Conservation (phyloP, 2,329 filamentous ascomycete species). For the Dothiorella sarmentorum region DNA sequence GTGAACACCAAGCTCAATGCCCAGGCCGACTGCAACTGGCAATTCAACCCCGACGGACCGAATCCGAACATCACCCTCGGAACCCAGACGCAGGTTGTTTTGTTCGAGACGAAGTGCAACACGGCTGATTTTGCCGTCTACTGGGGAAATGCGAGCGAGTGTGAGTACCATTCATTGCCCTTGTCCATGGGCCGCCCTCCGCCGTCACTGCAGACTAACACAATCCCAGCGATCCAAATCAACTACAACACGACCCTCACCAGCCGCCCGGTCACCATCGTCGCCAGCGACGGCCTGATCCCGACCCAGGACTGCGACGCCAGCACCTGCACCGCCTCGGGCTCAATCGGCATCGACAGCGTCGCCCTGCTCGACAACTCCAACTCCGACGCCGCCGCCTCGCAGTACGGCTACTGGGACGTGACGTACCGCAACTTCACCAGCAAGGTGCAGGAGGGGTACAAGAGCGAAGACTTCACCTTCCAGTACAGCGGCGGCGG, state of each 20-base stretch:
- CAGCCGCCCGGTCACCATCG: background rate
- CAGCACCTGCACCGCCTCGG: background rate
- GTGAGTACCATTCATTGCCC: background rate
- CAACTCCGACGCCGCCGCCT: conserved; percentile 21
- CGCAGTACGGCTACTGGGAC: conserved; percentile 9
- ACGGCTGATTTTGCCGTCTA: background rate
- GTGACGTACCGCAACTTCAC: conserved; percentile 1
- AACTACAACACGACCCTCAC: conserved; percentile 3
- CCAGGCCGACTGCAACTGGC: background rate
- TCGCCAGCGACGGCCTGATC: background rate
- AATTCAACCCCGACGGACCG: background rate
- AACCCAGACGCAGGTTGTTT: background rate
- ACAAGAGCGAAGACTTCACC: background rate
- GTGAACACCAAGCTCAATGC: background rate
- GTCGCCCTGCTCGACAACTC: background rate
- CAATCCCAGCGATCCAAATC: background rate
- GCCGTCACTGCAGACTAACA: background rate
- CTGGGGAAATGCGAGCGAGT: conserved; percentile 1
- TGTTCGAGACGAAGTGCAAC: background rate
- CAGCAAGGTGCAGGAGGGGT: background rate
- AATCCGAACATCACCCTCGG: conserved; percentile 3
- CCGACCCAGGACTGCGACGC: background rate
- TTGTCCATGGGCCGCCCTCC: background rate
- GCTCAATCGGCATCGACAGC: background rate
- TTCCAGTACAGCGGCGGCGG: background rate